Evolutionary conservation across 352 stramenopile genomes (phyloP).

Genomic region (Phytophthora fragariaefolia): DNA sequence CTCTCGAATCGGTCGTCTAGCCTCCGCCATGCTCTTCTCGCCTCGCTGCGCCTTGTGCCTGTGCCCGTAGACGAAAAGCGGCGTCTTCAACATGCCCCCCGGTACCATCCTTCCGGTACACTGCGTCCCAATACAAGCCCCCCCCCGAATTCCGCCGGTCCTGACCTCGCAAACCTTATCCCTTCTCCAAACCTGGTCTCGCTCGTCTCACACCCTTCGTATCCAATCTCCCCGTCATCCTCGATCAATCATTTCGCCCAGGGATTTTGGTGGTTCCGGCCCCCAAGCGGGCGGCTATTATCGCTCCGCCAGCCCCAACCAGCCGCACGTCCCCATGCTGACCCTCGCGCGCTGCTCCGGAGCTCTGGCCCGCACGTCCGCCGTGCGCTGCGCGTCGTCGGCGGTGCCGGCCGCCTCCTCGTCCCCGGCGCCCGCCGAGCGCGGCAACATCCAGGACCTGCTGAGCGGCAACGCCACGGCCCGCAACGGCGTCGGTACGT

Average conservation of each 20-base stretch:
- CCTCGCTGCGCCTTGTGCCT: slow-evolving; percentile 60
- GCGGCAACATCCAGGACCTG: slow-evolving; percentile 77
- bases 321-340: slow-evolving; percentile 35
- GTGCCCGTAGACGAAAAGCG: slow-evolving; percentile 48
- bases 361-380: slow-evolving; percentile 31
- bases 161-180: slow-evolving; percentile 8
- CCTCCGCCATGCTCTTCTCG: slow-evolving; percentile 58
- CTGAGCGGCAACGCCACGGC: slow-evolving; percentile 69
- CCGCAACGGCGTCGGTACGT: slow-evolving; percentile 80
- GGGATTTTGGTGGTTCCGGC: slow-evolving; percentile 35
- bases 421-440: slow-evolving; percentile 44
- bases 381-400: slow-evolving; percentile 37
- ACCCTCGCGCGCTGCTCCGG: slow-evolving; percentile 46
- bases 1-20: slow-evolving; percentile 42
- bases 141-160: slow-evolving; percentile 14
- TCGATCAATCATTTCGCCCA: neutral
- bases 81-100: slow-evolving; percentile 4
- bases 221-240: neutral
- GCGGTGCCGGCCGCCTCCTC: slow-evolving; percentile 25
- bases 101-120: slow-evolving; percentile 10
- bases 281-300: slow-evolving; percentile 33
- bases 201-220: neutral
- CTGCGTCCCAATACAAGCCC: slow-evolving; percentile 15
- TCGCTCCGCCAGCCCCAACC: slow-evolving; percentile 5
- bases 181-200: neutral